These are phyloP conservation scores for Yarrowia divulgata DNA, from an alignment of 805 yeast species.

Conservation along the genomic window DNA sequence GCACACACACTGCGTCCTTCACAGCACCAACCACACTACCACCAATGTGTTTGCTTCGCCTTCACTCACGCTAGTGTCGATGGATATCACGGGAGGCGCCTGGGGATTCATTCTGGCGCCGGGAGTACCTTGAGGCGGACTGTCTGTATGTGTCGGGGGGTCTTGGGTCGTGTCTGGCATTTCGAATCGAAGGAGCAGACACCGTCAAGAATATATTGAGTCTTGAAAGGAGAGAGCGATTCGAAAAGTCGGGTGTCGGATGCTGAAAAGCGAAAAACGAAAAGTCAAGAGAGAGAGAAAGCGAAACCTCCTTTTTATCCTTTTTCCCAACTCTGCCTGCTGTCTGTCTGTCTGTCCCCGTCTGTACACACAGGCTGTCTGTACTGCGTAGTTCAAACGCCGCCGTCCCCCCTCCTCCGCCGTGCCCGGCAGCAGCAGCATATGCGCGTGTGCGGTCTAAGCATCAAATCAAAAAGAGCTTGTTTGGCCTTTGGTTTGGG, in stretches of 20 bases:
- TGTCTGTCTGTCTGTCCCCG: neutral
- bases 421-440: slow-evolving; percentile 10
- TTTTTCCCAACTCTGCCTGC: neutral
- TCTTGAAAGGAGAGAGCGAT: neutral
- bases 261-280: neutral
- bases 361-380: neutral
- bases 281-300: neutral
- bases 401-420: slow-evolving; percentile 2
- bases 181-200: slow-evolving; percentile 5
- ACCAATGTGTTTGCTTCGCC: neutral
- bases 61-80: slow-evolving; percentile 37
- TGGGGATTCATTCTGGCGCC: slow-evolving; percentile 29
- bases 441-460: slow-evolving; percentile 27
- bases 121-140: neutral
- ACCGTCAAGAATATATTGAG: slow-evolving; percentile 12
- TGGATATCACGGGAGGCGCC: slow-evolving; percentile 38
- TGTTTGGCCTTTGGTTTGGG: slow-evolving; percentile 2
- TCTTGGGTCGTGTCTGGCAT: slow-evolving; percentile 15
- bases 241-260: neutral
- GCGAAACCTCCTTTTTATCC: neutral
- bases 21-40: no score
- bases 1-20: no score
- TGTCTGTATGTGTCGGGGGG: slow-evolving; percentile 4
- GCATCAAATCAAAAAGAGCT: slow-evolving; percentile 2
- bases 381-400: slow-evolving; percentile 9